Evolutionary conservation across 2,329 filamentous ascomycete genomes (phyloP), one percentile per base, ranked within the genome.

Genomic region (Calycina herbarum): DNA sequence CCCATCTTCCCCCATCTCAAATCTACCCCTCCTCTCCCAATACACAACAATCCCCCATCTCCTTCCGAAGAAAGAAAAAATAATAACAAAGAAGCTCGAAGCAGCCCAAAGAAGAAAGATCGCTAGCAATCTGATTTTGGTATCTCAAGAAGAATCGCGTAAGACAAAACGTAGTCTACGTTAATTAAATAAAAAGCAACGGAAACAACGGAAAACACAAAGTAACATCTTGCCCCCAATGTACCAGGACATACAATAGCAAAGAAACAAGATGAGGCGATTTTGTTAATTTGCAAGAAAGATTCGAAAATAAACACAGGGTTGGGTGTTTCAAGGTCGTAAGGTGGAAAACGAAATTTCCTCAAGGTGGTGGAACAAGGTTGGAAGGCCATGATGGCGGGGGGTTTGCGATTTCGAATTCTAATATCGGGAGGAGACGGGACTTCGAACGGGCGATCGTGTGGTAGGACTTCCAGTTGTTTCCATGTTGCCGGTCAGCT

Each of bases 401-500:
- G 29, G 29, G 29, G 40, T 13, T 61, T 40, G 38, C 15, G 57
- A 5, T 20, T 59, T 20, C 20, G 33, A 35, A n/a, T 59, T 45
- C n/a, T 59, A 62, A 24, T 56, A 42, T 59, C 57, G 57, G 31
- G 48, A 38, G 33, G 56, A 33, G 48, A 61, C 33, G 24, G 60
- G 60, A 20, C 40, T 65, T 20, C 57, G 40, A n/a, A 40, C 48
- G 27, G 57, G 48, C n/a, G 61, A 57, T 27, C 58, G 31, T 20
- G 57, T 29, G 59, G 66, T 66, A 58, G 68, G 65, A 8, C 63
- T 69, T 11, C 57, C 66, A 17, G 45, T 66, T 17, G 40, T 58
- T 51, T 94, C 91, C 85, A 92, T 92, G 78, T 91, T 92, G 73
- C 90, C 90, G 1, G 95, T 99, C 73, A 99, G 81, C 78, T 97